Base-by-base conservation (phyloP, 176 grass and related monocot species). In the Puya raimondii region DNA sequence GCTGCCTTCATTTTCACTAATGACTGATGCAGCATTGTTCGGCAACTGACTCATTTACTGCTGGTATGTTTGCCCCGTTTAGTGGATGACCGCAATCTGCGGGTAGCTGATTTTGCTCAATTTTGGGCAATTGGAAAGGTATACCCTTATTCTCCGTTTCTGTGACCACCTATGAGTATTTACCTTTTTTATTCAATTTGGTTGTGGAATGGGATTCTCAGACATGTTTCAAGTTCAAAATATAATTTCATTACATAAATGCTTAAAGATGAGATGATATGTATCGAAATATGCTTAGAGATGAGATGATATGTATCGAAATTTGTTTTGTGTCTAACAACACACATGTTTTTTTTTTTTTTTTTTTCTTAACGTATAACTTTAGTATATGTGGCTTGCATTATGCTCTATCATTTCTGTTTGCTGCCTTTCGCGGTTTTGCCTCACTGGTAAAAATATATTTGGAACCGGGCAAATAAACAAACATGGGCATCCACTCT, bases 51-150 rank as follows among this genome's bases (percentile, higher is more conserved):
- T 91, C 84, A 75, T 91, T 90, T 90, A 86, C 85, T 96, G 86
- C 84, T 89, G 88, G 84, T 83, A 91, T 96, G 81, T 83, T 78
- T 85, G 75, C 67, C 86, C 64, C 64, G 78, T 85, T 92, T 92
- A 96, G 93, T 96, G 93, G 93, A 96, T 96, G 93, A 96, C 88
- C 93, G 89, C 88, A 96, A 96, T 96, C 93, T 96, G 88, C 86
- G 93, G 86, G 81, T 96, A 92, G 93, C 93, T 52, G 93, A 96
- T 96, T 96, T 96, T 96, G 85, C 93, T 87, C 93, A 96, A 72
- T 96, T 96, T 96, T 96, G 93, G 93, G 93, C 93, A 87, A 81
- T 76, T 85, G 86, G 86, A 49, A 96, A 96, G 93, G 93, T 96
- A 96, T 86, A 89, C 74, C 69, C 89, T 88, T 80, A 81, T 25